These are phyloP conservation scores for Mucor sp. DNA, from an alignment of 371 early-diverging fungal genomes.

Conservation along the genomic window DNA sequence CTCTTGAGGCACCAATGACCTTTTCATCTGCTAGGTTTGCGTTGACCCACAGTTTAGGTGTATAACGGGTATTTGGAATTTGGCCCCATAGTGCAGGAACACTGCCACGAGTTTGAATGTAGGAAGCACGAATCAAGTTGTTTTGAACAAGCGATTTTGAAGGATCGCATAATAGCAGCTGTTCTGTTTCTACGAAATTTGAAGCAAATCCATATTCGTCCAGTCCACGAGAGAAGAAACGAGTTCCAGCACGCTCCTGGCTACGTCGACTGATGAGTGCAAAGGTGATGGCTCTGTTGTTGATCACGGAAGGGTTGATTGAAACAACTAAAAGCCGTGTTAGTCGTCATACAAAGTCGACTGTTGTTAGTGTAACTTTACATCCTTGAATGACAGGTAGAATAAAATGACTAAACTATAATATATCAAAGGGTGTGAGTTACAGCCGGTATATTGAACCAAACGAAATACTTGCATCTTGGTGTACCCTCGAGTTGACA, in stretches of 20 bases:
- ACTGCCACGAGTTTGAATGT: slow-evolving; percentile 96
- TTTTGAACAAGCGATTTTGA: slow-evolving; percentile 14
- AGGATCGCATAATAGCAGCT: slow-evolving; percentile 68
- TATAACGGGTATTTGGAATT: slow-evolving; percentile 85
- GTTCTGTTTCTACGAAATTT: slow-evolving; percentile 99
- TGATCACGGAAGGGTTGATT: slow-evolving; percentile 52
- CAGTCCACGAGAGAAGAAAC: slow-evolving; percentile 94
- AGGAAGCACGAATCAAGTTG: slow-evolving; percentile 53
- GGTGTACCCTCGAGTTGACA: slow-evolving; percentile 1
- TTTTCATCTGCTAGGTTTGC: slow-evolving; percentile 52
- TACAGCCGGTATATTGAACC: not conserved
- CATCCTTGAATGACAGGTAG: slow-evolving; percentile 92
- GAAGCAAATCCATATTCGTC: slow-evolving; percentile 92
- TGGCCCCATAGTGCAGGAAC: slow-evolving; percentile 98
- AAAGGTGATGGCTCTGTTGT: slow-evolving; percentile 66
- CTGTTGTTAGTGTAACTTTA: slow-evolving; percentile 34
- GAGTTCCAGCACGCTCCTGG: slow-evolving; percentile 74
- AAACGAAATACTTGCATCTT: slow-evolving; percentile 39
- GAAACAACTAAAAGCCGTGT: slow-evolving; percentile 47
- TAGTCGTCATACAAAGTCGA: not conserved
- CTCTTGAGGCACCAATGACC: slow-evolving; percentile 52
- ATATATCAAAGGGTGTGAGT: not conserved
- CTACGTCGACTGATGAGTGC: slow-evolving; percentile 81
- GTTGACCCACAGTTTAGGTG: slow-evolving; percentile 72
- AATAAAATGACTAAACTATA: slow-evolving; percentile 74